Base-by-base conservation (phyloP, 2,329 filamentous ascomycete species). In the Colletotrichum abscissum region DNA sequence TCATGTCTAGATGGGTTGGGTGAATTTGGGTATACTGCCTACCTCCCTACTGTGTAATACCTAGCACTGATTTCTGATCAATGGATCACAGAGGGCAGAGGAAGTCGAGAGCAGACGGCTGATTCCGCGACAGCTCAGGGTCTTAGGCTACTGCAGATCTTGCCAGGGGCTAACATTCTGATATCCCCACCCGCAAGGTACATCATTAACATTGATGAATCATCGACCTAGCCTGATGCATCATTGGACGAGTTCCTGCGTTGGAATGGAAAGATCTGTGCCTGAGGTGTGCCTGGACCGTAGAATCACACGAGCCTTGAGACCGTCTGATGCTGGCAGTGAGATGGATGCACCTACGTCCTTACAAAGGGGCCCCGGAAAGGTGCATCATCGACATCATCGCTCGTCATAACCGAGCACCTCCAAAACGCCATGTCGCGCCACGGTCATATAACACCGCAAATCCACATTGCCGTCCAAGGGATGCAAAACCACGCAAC, bases 391-490 rank as follows among this genome's bases (percentile, higher is more conserved):
- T 46, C 58, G 42, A 57, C 67, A 69, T 69, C 67, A 69, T 63
- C 67, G 52, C 14, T 55, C 30, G 67, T 69, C 67, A 69, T 69
- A 33, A 16, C 30, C 14, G 49, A 26, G 58, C 58, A 55, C 46
- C 19, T 46, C 49, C 33, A 57, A 52, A 69, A 35, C 22, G 55
- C 38, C 22, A 22, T 59, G 56, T 63, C 67, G 63, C 58, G 24
- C 19, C 9, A 9, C 33, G 14, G 16, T 35, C 58, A 33, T 38
- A 52, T 24, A 57, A 24, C 3, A 12, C 5, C n/a, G 14, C 7
- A 22, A 1, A 33, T 30, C 4, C 22, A 19, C 19, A n/a, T 14
- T 8, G 14, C 49, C 49, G 3, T 5, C 3, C 2, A 49, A 54
- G 14, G 30, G 60, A 52, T 6, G 22, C 11, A 6, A 16, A 19